Base-by-base conservation (phyloP, 2,329 filamentous ascomycete genomes). In the Colletotrichum sp. region DNA sequence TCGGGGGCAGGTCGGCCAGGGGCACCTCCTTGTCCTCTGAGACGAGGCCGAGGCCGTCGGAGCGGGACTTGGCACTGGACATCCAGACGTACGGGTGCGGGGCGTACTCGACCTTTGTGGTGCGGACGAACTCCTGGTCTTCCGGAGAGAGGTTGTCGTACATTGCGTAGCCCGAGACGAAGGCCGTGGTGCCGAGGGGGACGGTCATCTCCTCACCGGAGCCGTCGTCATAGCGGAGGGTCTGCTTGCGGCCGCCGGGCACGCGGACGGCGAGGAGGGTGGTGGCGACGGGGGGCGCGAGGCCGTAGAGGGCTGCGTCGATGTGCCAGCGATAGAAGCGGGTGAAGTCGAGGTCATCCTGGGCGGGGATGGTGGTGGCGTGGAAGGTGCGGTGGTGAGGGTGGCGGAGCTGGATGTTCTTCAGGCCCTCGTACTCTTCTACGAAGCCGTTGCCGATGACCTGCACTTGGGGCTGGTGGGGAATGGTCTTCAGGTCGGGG, bases 21-120 rank as follows among this genome's bases (percentile, higher is more conserved):
- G 91, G 82, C 2, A 95, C 86, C 80, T 96, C 94, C 39, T 89
- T 88, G 63, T 87, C 90, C 74, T 95, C 92, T 1, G 92, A 93
- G 30, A 93, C 86, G 72, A 96, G 85, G n/a, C 94, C 94, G 0
- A 96, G 89, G 0, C 94, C 94, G 67, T 92, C 91, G 8, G 93
- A 87, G 18, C 90, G 91, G 52, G 93, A 93, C 79, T 90, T 91
- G 61, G 94, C 93, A 28, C 87, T 82, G 74, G 89, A 92, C 93
- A 96, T 96, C 94, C 94, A 96, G 77, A 96, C 91, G 83, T 96
- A 96, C 7, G 94, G 94, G 79, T 96, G 94, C 4, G 94, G 89
- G 0, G 94, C 94, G 81, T 96, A 96, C 84, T 96, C 93, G 61
- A 95, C 90, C 74, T 88, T 91, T 24, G 93, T 93, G 7, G 88